These are phyloP conservation scores for Jatropha multifida DNA, from an alignment of 441 rosid genomes.

Conservation along the genomic window DNA sequence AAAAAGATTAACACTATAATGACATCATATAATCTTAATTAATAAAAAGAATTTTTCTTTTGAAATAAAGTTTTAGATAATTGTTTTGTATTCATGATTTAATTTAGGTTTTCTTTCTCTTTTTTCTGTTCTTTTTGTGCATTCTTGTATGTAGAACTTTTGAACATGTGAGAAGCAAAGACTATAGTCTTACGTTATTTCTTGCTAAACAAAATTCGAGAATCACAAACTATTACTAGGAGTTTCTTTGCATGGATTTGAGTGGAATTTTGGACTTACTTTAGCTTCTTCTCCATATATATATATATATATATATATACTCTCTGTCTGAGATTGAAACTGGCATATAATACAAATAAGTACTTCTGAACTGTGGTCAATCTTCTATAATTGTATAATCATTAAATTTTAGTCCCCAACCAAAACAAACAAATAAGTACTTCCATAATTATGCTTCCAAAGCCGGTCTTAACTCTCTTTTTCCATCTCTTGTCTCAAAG, in stretches of 20 bases:
- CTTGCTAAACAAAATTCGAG: slow-evolving; percentile 27
- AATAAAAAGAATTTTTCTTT: too few relatives aligned
- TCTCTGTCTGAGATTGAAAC: slow-evolving; percentile 7
- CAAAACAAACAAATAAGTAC: slow-evolving; percentile 28
- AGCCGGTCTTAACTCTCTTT: background rate
- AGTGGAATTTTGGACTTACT: slow-evolving; percentile 46
- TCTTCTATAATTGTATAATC: slow-evolving; percentile 31
- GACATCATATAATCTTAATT: slow-evolving; percentile 18
- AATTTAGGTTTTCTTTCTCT: slow-evolving; percentile 6
- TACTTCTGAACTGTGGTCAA: slow-evolving; percentile 22
- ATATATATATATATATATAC: background rate
- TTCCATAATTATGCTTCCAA: slow-evolving; percentile 18
- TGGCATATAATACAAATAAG: slow-evolving; percentile 26
- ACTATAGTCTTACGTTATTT: slow-evolving; percentile 26
- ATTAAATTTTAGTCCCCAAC: slow-evolving; percentile 15
- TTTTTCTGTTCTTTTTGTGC: background rate
- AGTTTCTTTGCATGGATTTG: slow-evolving; percentile 44
- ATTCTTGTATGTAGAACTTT: slow-evolving; percentile 21
- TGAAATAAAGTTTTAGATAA: too few relatives aligned
- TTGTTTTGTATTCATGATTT: too few relatives aligned
- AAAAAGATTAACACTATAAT: slow-evolving; percentile 1
- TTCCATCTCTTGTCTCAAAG: slow-evolving; percentile 4
- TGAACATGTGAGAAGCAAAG: slow-evolving; percentile 19
- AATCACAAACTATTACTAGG: slow-evolving; percentile 14
- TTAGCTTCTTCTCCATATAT: slow-evolving; percentile 14